phyloP scores from a whole-genome alignment of 371 early-diverging fungal genomes.

The Batrachochytrium dendrobatidis region DNA sequence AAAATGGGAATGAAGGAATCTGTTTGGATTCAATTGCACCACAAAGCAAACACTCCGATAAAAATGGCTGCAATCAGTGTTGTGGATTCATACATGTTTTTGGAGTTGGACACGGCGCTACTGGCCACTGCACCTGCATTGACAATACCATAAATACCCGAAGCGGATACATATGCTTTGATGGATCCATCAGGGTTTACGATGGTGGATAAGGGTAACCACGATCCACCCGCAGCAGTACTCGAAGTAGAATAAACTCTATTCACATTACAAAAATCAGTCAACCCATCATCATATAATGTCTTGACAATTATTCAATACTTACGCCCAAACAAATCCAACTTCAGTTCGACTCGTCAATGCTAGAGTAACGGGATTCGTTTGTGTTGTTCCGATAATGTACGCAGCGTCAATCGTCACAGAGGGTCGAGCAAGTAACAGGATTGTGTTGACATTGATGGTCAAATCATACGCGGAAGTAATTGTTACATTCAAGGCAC shows the following conservation, averaged over 20 bases:
- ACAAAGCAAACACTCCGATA: too few relatives aligned
- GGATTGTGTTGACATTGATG: not conserved
- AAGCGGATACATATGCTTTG: not conserved
- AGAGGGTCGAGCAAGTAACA: not conserved
- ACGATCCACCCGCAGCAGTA: not conserved
- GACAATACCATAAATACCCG: constrained; percentile 9
- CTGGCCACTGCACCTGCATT: not conserved
- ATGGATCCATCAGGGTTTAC: not conserved
- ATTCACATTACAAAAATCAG: not conserved
- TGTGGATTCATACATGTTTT: too few relatives aligned
- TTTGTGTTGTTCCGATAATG: not conserved
- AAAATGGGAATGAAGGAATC: too few relatives aligned
- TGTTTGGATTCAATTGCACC: too few relatives aligned
- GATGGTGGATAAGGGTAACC: not conserved
- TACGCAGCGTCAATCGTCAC: not conserved
- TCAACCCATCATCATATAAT: too few relatives aligned
- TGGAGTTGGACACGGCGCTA: not conserved
- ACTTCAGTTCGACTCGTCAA: not conserved
- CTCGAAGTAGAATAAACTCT: not conserved
- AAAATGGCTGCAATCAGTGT: too few relatives aligned
- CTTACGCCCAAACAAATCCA: not conserved
- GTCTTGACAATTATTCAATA: too few relatives aligned
- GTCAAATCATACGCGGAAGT: not conserved
- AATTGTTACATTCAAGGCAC: not conserved
- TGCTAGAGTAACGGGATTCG: not conserved